Conservation (phyloP, 1,284 basidiomycete genomes). For the Ustilago nuda region DNA sequence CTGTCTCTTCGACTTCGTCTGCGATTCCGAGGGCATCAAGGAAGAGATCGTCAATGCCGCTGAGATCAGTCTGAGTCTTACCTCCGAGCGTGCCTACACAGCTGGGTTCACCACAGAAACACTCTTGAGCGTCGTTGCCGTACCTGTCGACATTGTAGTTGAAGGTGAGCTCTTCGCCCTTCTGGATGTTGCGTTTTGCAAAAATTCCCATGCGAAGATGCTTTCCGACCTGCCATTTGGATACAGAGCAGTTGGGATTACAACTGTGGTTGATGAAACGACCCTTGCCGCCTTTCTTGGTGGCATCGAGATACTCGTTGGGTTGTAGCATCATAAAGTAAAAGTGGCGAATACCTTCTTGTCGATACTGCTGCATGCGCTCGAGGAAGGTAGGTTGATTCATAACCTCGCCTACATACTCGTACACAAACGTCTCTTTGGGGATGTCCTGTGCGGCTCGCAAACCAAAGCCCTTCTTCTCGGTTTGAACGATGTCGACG, state of each 20-base stretch:
- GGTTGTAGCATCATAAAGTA: constrained; percentile 99
- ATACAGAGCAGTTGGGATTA: constrained; percentile 98
- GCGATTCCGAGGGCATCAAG: constrained; percentile 96
- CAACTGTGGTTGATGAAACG: constrained; percentile 99
- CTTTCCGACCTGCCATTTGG: constrained; percentile 94
- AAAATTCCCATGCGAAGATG: constrained; percentile 98
- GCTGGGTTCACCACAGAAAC: constrained; percentile 94
- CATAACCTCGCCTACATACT: constrained; percentile 98
- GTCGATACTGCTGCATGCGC: constrained; percentile 91
- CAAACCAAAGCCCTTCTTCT: constrained; percentile 94
- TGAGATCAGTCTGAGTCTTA: constrained; percentile 97
- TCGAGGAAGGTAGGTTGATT: constrained; percentile 87
- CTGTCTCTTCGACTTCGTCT: constrained; percentile 83
- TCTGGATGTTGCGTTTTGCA: constrained; percentile 82
- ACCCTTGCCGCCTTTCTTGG: constrained; percentile 93
- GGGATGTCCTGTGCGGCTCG: constrained; percentile 78
- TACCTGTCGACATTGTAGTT: constrained; percentile 99
- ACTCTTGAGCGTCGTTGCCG: constrained; percentile 93
- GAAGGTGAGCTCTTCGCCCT: constrained; percentile 95
- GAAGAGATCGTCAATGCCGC: constrained; percentile 90
- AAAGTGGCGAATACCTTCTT: constrained; percentile 94
- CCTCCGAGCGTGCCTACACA: constrained; percentile 97
- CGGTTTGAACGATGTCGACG: constrained; percentile 91
- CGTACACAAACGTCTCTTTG: constrained; percentile 91
- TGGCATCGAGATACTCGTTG: constrained; percentile 99